Conservation (phyloP, 352 stramenopile genomes). For the Phytophthora melonis region DNA sequence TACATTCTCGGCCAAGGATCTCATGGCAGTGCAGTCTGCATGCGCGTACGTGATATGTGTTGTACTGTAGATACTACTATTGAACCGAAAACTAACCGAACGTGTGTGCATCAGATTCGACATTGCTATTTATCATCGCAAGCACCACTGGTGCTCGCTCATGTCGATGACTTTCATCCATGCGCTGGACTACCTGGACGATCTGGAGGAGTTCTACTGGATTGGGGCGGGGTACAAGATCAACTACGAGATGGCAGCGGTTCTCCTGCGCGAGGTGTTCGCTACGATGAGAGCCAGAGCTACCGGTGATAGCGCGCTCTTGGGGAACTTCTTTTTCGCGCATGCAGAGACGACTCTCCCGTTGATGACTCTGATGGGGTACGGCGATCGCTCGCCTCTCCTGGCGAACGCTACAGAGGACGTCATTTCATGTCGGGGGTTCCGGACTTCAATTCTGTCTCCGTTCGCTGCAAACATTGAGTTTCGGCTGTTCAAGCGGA, state of each 20-base stretch:
- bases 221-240: conserved; percentile 54
- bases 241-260: conserved; percentile 61
- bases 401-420: conserved; percentile 35
- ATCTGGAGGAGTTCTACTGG: conserved; percentile 61
- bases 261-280: conserved; percentile 51
- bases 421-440: conserved; percentile 44
- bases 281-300: conserved; percentile 31
- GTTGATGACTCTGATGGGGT: conserved; percentile 59
- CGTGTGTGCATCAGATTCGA: conserved; percentile 42
- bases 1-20: conserved; percentile 38
- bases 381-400: conserved; percentile 41
- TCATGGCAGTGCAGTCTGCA: conserved; percentile 47
- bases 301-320: conserved; percentile 7
- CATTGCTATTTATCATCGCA: conserved; percentile 53
- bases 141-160: conserved; percentile 56
- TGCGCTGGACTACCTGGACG: conserved; percentile 53
- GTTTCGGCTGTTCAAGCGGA: conserved; percentile 50
- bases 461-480: conserved; percentile 64
- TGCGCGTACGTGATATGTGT: conserved; percentile 48
- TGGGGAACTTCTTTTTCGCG: conserved; percentile 59
- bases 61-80: not conserved
- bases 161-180: conserved; percentile 37
- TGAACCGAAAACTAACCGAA: not conserved
- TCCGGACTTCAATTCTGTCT: conserved; percentile 50
- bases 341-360: conserved; percentile 68